Base-by-base conservation (phyloP, 2,329 filamentous ascomycete genomes). In the Karstenula rhodostoma region DNA sequence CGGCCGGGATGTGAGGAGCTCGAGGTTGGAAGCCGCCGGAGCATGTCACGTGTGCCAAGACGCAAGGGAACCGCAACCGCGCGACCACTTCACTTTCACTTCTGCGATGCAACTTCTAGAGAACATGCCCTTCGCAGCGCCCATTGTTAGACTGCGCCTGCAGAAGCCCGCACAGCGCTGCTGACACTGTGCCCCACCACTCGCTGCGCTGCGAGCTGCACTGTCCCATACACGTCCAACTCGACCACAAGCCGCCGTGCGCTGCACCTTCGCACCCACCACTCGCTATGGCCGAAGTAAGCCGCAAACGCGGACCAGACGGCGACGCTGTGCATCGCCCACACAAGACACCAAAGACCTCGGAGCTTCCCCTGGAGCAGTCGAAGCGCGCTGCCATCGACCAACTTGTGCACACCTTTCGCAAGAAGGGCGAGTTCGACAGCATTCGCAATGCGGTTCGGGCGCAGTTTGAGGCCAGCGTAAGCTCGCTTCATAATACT, bases 341-440 rank as follows among this genome's bases (percentile, higher is more conserved):
- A 43, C 80, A 81, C 67, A 85, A 84, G 68, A 90, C 87, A 70
- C 87, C 90, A 74, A 92, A 92, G 76, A 86, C 90, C 3, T 89
- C 89, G 0, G 91, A 94, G 68, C 83, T 94, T 19, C 91, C 91
- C 1, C 80, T 94, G 22, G 86, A 90, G 5, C 90, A 89, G 3
- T 85, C 87, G n/a, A 91, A 92, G 55, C 85, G 90, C 65, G 85
- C 86, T 1, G 88, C 89, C 1, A 92, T 94, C 58, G 91, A 94
- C 68, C 86, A 84, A 17, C 84, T 94, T 23, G 86, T 91, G n/a
- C 89, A 92, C 73, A 89, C 86, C 12, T 94, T 94, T 81, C 94
- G 94, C 79, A 94, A 94, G 80, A 93, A 92, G 77, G 92, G 92
- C 62, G 90, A 90, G 59, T 95, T 94, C 73, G 92, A 95, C 77